These are phyloP conservation scores for Botrytis pseudocinerea DNA, from an alignment of 2,329 filamentous ascomycete genomes.

Conservation along the genomic window DNA sequence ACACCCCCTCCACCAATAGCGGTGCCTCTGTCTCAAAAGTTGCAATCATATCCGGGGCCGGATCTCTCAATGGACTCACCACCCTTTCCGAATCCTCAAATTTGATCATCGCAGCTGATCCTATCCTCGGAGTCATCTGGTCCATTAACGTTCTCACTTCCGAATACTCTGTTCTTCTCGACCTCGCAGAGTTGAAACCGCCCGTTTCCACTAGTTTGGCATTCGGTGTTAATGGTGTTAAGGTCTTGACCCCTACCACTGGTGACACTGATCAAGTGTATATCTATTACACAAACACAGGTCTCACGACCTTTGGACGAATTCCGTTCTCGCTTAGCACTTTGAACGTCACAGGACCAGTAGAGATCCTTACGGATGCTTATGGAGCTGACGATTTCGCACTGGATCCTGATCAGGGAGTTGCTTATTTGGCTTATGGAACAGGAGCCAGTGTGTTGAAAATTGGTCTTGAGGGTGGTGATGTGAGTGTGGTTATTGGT, in stretches of 20 bases:
- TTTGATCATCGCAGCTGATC: constrained; percentile 37
- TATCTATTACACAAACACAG: constrained; percentile 29
- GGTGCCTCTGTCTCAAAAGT: constrained; percentile 22
- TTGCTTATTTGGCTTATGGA: constrained; percentile 26
- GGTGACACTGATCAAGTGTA: constrained; percentile 17
- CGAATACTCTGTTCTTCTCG: constrained; percentile 28
- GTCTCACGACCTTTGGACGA: constrained; percentile 26
- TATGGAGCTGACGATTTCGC: constrained; percentile 28
- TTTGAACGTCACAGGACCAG: constrained; percentile 18
- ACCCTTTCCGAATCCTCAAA: constrained; percentile 26
- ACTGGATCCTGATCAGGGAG: constrained; percentile 20
- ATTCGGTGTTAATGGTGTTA: constrained; percentile 28
- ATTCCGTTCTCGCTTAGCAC: constrained; percentile 25
- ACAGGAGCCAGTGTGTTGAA: constrained; percentile 22
- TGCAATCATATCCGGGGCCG: constrained; percentile 29
- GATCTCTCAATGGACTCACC: constrained; percentile 35
- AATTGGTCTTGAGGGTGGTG: constrained; percentile 18
- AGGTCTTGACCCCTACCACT: constrained; percentile 14
- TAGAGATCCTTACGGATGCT: constrained; percentile 25
- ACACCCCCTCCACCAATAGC: constrained; percentile 6
- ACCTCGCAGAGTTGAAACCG: constrained; percentile 32
- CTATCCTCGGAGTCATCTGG: constrained; percentile 34
- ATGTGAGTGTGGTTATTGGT: constrained; percentile 3
- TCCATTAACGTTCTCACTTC: constrained; percentile 35
- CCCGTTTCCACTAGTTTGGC: not conserved